phyloP scores from a whole-genome alignment of 2,329 filamentous ascomycete species.

The Clonostachys sp. region DNA sequence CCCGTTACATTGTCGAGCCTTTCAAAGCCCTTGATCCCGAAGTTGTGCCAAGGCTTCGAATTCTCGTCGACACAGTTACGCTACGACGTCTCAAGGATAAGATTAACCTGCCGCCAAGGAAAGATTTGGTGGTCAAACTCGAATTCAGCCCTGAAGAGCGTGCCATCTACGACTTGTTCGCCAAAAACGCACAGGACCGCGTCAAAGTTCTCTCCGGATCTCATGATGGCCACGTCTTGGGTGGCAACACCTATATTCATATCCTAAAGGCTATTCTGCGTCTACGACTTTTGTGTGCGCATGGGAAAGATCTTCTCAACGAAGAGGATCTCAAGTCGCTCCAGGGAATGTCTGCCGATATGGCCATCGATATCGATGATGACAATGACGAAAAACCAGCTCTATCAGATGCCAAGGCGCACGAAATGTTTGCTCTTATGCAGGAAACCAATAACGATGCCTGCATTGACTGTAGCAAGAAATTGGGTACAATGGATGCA shows the following conservation, averaged over 20 bases:
- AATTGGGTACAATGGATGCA: conserved; percentile 51
- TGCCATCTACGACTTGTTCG: conserved; percentile 78
- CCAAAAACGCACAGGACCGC: conserved; percentile 73
- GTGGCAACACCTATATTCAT: conserved; percentile 87
- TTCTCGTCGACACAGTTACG: conserved; percentile 92
- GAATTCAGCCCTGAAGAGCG: conserved; percentile 73
- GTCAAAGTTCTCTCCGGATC: conserved; percentile 66
- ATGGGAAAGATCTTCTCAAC: conserved; percentile 86
- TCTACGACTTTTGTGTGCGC: conserved; percentile 84
- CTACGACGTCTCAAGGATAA: conserved; percentile 87
- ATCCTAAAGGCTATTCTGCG: conserved; percentile 89
- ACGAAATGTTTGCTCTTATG: conserved; percentile 82
- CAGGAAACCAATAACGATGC: conserved; percentile 72
- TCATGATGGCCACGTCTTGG: conserved; percentile 59
- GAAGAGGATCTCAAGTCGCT: conserved; percentile 77
- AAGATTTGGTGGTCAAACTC: conserved; percentile 69
- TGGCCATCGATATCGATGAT: conserved; percentile 85
- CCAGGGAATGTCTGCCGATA: conserved; percentile 76
- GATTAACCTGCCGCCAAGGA: conserved; percentile 73
- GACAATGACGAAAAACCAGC: conserved; percentile 54
- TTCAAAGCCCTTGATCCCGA: conserved; percentile 85
- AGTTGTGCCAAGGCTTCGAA: conserved; percentile 77
- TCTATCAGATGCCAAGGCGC: conserved; percentile 68
- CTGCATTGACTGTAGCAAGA: conserved; percentile 67
- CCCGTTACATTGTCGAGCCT: conserved; percentile 73